Conservation (phyloP, 305 asterid genomes). For the Ajuga reptans region DNA sequence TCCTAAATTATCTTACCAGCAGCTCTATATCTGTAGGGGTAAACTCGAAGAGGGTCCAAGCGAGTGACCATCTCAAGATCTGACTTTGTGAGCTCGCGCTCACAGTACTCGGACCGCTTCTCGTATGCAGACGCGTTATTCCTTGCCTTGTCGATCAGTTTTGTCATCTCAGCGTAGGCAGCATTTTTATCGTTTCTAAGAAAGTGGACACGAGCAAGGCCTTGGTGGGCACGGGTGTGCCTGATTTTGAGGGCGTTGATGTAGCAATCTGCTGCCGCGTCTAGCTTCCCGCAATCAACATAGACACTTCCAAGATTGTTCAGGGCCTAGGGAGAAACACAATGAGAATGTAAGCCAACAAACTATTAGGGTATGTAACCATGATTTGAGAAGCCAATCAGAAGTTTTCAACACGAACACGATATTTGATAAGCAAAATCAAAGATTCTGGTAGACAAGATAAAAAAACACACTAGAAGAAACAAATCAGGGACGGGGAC, state of each 20-base stretch:
- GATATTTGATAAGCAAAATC: background rate
- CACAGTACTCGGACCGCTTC: constrained; percentile 91
- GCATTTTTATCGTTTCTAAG: constrained; percentile 71
- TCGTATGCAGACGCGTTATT: constrained; percentile 89
- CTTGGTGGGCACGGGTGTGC: constrained; percentile 96
- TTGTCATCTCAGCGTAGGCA: constrained; percentile 88
- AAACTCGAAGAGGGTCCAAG: constrained; percentile 84
- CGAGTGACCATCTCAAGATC: constrained; percentile 90
- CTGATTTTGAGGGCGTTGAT: constrained; percentile 82
- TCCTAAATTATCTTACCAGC: constrained; percentile 52
- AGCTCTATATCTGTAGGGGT: constrained; percentile 91
- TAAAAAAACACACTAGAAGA: background rate
- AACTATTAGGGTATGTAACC: background rate
- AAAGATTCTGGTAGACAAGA: background rate
- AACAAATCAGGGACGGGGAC: background rate
- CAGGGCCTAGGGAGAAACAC: constrained; percentile 50
- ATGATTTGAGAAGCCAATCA: background rate
- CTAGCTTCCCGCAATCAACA: constrained; percentile 79
- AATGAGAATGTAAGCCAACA: background rate
- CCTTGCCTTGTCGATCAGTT: constrained; percentile 78
- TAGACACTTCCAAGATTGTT: constrained; percentile 94
- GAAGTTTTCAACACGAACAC: background rate
- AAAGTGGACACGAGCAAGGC: constrained; percentile 94
- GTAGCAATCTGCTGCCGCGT: constrained; percentile 92
- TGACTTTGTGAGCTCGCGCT: constrained; percentile 75